Evolutionary conservation across 2,329 filamentous ascomycete genomes (phyloP), one percentile per base, ranked within the genome.

Genomic region (Aulographum hederae): DNA sequence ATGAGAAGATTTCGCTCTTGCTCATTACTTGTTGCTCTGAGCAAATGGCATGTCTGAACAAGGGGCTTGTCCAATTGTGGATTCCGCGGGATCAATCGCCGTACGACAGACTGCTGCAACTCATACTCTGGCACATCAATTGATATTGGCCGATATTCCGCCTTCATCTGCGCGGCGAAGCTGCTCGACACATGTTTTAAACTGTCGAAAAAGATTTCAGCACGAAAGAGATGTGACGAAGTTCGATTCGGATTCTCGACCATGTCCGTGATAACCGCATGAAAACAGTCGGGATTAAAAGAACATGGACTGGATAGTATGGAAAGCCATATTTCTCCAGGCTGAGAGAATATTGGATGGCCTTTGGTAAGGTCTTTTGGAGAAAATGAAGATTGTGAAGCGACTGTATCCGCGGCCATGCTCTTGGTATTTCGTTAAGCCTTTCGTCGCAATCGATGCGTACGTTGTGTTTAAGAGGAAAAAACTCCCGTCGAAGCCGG

Each of bases 41-140:
- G 80, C 38, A 85, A 67, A 34, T 80, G 65, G 50, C 82, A 92
- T 2, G 82, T 92, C 52, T 95, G 86, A 35, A 82, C 66, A 39
- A 94, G 53, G 2, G 76, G 63, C 14, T 61, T 58, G 51, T 95
- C 86, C 17, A 86, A 58, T 33, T 73, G 64, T 3, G 73, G 69
- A 50, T 93, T 93, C 31, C 86, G 65, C 3, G 86, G 86, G 29
- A 94, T 73, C 43, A 94, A 58, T 37, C 65, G 75, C 36, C 85
- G 67, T 5, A 93, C 67, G 14, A 93, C 61, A 2, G 71, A 71
- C 40, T 75, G 72, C 16, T 65, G 60, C 19, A 72, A 57, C 17
- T 44, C 39, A 36, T 55, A 65, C 3, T 46, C 50, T 16, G 46
- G 40, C 16, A 42, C 33, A 4, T 46, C 40, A n/a, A 43, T 37